These are phyloP conservation scores for Lycium barbarum DNA, from an alignment of 257 asterid genomes.

Conservation along the genomic window DNA sequence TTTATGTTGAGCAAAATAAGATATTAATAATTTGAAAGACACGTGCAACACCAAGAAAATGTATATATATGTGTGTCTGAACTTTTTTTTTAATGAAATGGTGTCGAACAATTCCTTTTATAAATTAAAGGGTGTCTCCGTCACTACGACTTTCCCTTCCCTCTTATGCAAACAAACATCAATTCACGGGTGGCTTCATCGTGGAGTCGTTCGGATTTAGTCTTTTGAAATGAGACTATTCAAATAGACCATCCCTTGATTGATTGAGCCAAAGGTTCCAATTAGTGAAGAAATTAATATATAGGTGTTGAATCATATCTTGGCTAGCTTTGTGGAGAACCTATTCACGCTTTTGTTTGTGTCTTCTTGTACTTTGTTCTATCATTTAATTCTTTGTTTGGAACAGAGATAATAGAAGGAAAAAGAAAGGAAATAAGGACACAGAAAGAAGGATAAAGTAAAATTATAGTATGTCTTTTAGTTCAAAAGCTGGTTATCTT, in stretches of 20 bases:
- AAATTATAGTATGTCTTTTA: no score
- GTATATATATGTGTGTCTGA: no score
- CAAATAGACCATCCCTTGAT: neutral
- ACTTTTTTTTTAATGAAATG: no score
- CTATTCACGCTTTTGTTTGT: neutral
- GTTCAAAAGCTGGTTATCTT: no score
- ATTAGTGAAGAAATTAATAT: neutral
- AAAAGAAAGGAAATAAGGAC: neutral
- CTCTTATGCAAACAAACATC: neutral
- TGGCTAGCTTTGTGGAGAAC: neutral
- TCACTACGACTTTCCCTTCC: neutral
- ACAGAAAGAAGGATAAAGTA: no score
- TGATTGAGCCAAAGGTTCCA: neutral
- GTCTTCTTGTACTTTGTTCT: neutral
- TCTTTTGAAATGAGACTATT: neutral
- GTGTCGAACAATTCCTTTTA: no score
- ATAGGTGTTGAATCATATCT: neutral
- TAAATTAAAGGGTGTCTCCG: neutral
- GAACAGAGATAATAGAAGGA: neutral
- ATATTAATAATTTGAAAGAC: no score
- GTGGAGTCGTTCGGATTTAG: neutral
- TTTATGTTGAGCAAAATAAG: no score
- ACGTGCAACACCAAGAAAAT: no score
- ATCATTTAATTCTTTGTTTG: neutral
- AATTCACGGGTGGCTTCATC: neutral